These are phyloP conservation scores for Trametes versicolor DNA, from an alignment of 1,284 basidiomycete species.

Conservation along the genomic window DNA sequence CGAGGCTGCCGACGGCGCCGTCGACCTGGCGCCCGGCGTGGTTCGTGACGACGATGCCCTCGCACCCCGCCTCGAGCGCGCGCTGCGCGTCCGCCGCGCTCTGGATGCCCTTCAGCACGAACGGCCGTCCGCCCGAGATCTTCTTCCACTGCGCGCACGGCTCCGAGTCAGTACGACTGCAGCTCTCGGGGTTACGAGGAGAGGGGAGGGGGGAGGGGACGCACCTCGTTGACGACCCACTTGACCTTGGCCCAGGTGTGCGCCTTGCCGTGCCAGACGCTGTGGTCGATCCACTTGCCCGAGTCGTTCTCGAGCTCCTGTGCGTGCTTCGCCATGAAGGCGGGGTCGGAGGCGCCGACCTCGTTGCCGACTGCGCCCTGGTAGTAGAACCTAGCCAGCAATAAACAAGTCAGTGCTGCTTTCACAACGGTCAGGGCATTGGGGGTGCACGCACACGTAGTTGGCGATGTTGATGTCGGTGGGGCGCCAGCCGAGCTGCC, in stretches of 20 bases:
- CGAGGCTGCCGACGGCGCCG: conserved; percentile 63
- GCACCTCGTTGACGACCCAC: conserved; percentile 54
- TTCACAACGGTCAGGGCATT: neutral
- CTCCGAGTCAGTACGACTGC: neutral
- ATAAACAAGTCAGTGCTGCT: neutral
- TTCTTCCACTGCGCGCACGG: conserved; percentile 55
- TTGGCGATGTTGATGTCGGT: conserved; percentile 64
- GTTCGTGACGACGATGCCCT: conserved; percentile 68
- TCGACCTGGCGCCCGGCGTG: conserved; percentile 72
- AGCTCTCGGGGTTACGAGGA: neutral
- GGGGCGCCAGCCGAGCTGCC: conserved; percentile 68
- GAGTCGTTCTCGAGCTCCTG: conserved; percentile 55
- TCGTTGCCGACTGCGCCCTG: conserved; percentile 55
- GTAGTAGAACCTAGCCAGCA: conserved; percentile 51
- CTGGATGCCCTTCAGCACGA: conserved; percentile 68
- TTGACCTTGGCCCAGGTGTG: conserved; percentile 65
- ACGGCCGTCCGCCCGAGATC: conserved; percentile 62
- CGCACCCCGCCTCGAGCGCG: conserved; percentile 62
- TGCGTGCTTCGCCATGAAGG: conserved; percentile 61
- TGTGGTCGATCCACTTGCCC: conserved; percentile 63
- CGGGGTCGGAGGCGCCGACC: conserved; percentile 61
- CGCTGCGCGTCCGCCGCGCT: conserved; percentile 57
- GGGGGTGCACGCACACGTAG: conserved; percentile 49
- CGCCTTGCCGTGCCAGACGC: conserved; percentile 67
- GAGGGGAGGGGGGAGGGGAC: neutral